Evolutionary conservation across 108 stramenopile genomes (phyloP), one percentile per base, ranked within the genome.

Genomic region (Schizochytrium sp.): DNA sequence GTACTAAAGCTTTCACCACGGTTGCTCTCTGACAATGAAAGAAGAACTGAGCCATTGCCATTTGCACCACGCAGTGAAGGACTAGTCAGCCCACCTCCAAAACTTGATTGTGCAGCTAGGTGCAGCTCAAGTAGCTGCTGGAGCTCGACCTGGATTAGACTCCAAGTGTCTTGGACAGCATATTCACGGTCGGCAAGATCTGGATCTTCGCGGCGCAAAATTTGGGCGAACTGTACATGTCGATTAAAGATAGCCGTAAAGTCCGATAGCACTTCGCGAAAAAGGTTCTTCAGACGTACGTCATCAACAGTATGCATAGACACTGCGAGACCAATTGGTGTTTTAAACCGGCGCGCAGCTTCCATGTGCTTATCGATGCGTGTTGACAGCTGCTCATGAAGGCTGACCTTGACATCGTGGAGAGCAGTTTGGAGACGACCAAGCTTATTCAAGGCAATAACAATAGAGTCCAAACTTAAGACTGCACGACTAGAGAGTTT

Each of bases 161-260:
- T 83, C 76, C 76, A 83, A 17, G 76, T 83, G 47, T 83, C 76
- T n/a, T 49, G 50, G 15, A 83, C 76, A 7, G 76, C 47, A 40
- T 83, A 83, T 10, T 83, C 76, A 38, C 53, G 47, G 15, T 83
- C 53, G 13, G 76, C 76, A 38, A 83, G 76, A 10, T 83, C 76
- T 38, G 76, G 47, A 55, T 49, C 76, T 28, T 83, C 76, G 28
- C 76, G 47, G 2, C 53, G 76, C 45, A 83, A 40, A 10, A 83
- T 55, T 28, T 55, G 47, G 17, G 76, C 47, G 40, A 83, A 83
- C 2, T 83, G 76, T 10, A 83, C 76, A 53, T 83, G 76, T 10
- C 76, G 76, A 83, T 49, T 83, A 53, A 83, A 83, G 47, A 83
- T 83, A 38, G 76, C 76, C 76, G 47, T 49, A 83, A 83, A 83